Conservation (phyloP, 2,329 filamentous ascomycete genomes). For the Apiospora saccharicola region DNA sequence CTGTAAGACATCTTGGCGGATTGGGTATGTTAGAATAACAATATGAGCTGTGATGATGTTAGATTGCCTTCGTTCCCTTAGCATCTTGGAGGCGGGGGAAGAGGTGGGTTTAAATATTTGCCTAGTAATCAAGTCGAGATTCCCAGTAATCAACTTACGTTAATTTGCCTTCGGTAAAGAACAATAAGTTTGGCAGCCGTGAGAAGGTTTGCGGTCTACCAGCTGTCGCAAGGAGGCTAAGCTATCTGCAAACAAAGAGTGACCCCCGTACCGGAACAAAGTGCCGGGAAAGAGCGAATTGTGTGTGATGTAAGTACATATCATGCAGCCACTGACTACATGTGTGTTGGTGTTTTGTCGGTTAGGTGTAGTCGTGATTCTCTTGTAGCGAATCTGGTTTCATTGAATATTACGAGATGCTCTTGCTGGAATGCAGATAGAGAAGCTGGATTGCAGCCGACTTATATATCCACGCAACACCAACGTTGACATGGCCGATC, state of each 20-base stretch:
- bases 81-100: neutral
- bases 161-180: constrained; percentile 6
- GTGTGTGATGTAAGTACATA: neutral
- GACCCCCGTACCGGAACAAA: neutral
- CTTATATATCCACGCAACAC: neutral
- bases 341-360: neutral
- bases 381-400: neutral
- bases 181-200: constrained; percentile 7
- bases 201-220: constrained; percentile 10
- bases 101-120: neutral
- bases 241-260: constrained; percentile 3
- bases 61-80: neutral
- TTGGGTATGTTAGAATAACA: neutral
- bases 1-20: constrained; percentile 64
- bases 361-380: neutral
- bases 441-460: neutral
- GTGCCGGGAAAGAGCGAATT: constrained; percentile 4
- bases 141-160: constrained; percentile 11
- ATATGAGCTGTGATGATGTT: neutral
- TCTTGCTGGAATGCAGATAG: neutral
- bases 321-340: constrained; percentile 8
- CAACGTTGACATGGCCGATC: neutral
- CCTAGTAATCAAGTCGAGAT: neutral
- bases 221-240: constrained; percentile 2
- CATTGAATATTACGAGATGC: neutral